A percentile compares a stretch with the other conserved stretches of the same genome.
phyloP scores from a whole-genome alignment of 768 basidiomycete genomes.

The Xerocomellus amylosporus region DNA sequence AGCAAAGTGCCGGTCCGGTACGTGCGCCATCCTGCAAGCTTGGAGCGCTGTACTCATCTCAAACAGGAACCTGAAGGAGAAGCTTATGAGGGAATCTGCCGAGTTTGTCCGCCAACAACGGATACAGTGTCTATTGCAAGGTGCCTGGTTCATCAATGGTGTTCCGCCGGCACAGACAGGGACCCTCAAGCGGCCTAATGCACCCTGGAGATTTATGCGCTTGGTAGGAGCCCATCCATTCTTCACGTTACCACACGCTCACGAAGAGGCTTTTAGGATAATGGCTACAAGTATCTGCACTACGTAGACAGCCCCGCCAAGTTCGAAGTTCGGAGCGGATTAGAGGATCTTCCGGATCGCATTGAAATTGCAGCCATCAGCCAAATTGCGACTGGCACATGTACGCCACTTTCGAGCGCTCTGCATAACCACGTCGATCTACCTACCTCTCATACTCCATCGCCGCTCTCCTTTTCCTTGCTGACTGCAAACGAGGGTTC shows the following conservation, averaged over 20 bases:
- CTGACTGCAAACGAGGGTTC: slow-evolving; percentile 67
- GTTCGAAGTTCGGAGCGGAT: slow-evolving; percentile 72
- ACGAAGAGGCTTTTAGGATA: slow-evolving; percentile 51
- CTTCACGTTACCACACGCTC: neutral
- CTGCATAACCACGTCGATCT: slow-evolving; percentile 60
- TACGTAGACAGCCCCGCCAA: slow-evolving; percentile 80
- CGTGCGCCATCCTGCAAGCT: slow-evolving; percentile 21
- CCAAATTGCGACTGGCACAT: slow-evolving; percentile 76
- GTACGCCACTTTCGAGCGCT: slow-evolving; percentile 64
- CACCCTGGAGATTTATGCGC: slow-evolving; percentile 85
- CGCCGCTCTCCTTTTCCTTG: slow-evolving; percentile 75
- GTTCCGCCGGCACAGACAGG: slow-evolving; percentile 47
- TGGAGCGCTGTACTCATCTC: slow-evolving; percentile 3
- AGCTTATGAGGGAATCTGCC: slow-evolving; percentile 85
- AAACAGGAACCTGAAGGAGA: slow-evolving; percentile 75
- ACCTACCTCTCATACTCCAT: slow-evolving; percentile 53
- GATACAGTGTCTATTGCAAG: slow-evolving; percentile 82
- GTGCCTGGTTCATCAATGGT: slow-evolving; percentile 90
- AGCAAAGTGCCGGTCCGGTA: slow-evolving; percentile 85
- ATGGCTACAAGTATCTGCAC: slow-evolving; percentile 75
- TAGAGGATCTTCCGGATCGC: slow-evolving; percentile 85
- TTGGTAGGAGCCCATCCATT: slow-evolving; percentile 47
- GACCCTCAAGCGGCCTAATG: slow-evolving; percentile 50
- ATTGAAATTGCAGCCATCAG: slow-evolving; percentile 78
- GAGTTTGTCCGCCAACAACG: slow-evolving; percentile 89